Evolutionary conservation across 2,329 filamentous ascomycete genomes (phyloP).

Genomic region (Pseudogymnoascus sp.): DNA sequence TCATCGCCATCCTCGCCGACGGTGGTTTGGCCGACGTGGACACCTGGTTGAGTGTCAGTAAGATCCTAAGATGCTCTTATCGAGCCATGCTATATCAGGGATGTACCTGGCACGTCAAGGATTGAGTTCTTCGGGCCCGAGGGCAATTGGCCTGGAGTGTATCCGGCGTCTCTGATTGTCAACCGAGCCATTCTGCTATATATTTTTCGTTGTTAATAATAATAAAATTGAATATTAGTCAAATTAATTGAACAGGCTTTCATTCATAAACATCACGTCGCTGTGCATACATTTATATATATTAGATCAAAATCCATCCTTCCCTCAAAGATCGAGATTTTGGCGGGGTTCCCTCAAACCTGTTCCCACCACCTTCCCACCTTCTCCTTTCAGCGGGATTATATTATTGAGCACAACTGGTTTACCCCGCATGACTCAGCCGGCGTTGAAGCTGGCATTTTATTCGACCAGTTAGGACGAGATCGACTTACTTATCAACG

Average conservation of each 20-base stretch:
- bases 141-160: slow-evolving; percentile 23
- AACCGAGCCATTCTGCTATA: slow-evolving; percentile 16
- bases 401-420: neutral
- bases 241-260: neutral
- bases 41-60: slow-evolving; percentile 15
- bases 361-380: neutral
- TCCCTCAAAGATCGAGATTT: neutral
- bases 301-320: neutral
- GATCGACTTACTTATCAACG: neutral
- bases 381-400: neutral
- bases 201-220: neutral
- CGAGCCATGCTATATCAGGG: neutral
- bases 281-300: neutral
- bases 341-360: neutral
- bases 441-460: neutral
- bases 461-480: neutral
- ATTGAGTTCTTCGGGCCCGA: slow-evolving; percentile 26
- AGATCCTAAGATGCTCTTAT: neutral
- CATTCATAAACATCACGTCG: neutral
- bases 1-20: slow-evolving; percentile 23
- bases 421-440: slow-evolving; percentile 5
- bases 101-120: slow-evolving; percentile 24
- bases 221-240: neutral
- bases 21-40: slow-evolving; percentile 26
- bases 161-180: slow-evolving; percentile 25